A percentile compares a stretch with the other conserved stretches of the same genome.
phyloP scores from a whole-genome alignment of 1,284 basidiomycete species.

The Tilletia setariae region DNA sequence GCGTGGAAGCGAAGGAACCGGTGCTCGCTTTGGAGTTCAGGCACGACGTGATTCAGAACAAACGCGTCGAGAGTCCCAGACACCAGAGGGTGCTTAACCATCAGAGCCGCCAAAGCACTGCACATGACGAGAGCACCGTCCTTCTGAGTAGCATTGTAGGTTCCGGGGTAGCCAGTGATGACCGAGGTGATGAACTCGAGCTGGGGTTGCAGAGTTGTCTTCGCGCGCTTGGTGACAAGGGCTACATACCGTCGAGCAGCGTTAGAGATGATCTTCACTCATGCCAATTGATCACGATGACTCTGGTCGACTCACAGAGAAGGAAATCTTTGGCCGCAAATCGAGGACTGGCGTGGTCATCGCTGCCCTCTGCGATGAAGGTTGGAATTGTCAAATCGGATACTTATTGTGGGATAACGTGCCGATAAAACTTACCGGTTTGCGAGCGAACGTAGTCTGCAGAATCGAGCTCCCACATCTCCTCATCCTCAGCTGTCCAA shows the following conservation, averaged over 20 bases:
- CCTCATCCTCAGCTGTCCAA: slow-evolving; percentile 46
- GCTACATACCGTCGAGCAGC: slow-evolving; percentile 11
- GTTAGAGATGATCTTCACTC: too few species aligned
- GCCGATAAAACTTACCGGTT: neutral
- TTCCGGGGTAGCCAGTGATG: slow-evolving; percentile 37
- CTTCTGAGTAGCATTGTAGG: slow-evolving; percentile 40
- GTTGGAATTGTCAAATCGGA: neutral
- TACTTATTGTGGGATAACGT: neutral
- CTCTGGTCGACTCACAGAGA: neutral
- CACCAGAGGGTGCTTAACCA: slow-evolving; percentile 45
- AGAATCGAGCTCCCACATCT: slow-evolving; percentile 50
- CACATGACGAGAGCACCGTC: slow-evolving; percentile 49
- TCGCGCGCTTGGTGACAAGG: slow-evolving; percentile 46
- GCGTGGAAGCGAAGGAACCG: slow-evolving; percentile 48
- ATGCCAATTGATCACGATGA: too few species aligned
- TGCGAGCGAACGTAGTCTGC: slow-evolving; percentile 48
- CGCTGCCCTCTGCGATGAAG: neutral
- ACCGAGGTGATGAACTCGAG: slow-evolving; percentile 49
- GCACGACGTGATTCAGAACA: slow-evolving; percentile 47
- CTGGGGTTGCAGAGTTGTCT: slow-evolving; percentile 44
- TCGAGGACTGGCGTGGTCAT: slow-evolving; percentile 1
- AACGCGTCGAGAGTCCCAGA: slow-evolving; percentile 43
- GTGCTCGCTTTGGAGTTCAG: slow-evolving; percentile 42
- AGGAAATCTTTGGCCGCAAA: slow-evolving; percentile 6
- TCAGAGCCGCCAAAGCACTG: slow-evolving; percentile 39